Evolutionary conservation across 2,329 filamentous ascomycete species (phyloP), one percentile per base, ranked within the genome.

Genomic region (Lasiodiplodia hormozganensis): DNA sequence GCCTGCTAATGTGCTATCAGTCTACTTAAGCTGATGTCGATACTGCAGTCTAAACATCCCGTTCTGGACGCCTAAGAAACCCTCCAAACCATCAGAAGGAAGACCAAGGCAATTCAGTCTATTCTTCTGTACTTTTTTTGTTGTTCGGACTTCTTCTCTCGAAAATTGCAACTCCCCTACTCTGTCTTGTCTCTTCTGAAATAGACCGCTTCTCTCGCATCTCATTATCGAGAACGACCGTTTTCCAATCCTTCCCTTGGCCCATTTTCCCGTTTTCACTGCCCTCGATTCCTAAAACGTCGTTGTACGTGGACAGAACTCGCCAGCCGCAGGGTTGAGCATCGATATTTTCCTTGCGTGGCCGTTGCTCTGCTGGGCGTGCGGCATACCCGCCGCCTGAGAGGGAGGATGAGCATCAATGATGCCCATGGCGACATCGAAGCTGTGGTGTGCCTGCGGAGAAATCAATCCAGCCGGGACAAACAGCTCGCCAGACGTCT

Each of bases 321-420:
- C 58, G 16, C 58, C 58, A 8, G 40, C 58, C 12, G 10, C 18
- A 4, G 58, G 58, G 58, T 62, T 62, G 8, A 62, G 16, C 12
- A 8, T 28, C 8, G 57, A 60, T 23, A 2, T 36, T 16, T 14
- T 25, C 25, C 58, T 47, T 4, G 23, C 11, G 7, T 28, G 53
- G 31, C 38, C 21, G 10, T 21, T n/a, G 40, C 10, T 11, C 6
- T 34, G 11, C 8, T 7, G 11, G 12, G n/a, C 14, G 28, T 64
- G n/a, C 43, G 21, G 25, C 8, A 14, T 4, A 18, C n/a, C 23
- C 11, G n/a, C 2, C 10, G 56, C 12, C 12, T 21, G 3, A 14
- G 14, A 3, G 7, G 34, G 23, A 62, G 58, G 16, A 34, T 25
- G 18, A n/a, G 21, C 40, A 5, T 18, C 25, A 57, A 40, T 12